Evolutionary conservation across 2,329 filamentous ascomycete species (phyloP), one percentile per base, ranked within the genome.

Genomic region (Hypoxylon sp.): DNA sequence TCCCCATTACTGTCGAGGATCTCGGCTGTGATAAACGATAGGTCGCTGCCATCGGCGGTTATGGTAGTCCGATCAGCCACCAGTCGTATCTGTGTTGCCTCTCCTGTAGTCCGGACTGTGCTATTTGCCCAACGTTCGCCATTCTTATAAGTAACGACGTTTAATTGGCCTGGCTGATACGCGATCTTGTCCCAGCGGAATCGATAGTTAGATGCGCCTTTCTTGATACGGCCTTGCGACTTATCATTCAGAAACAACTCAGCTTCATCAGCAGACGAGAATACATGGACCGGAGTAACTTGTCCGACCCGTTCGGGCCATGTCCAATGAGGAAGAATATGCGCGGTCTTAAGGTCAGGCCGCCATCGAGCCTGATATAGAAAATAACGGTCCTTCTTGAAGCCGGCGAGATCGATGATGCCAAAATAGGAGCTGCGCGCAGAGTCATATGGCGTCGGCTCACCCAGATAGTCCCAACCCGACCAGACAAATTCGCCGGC

Each of bases 351-450:
- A 1, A 48, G 59, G 14, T 84, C 81, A 0, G 85, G 78, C 2
- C 81, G 77, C 86, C 86, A 88, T 6, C 84, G 81, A 0, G 85
- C 75, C 70, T 87, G 86, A 65, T 88, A 88, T 3, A 87, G 71
- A 68, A 81, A 87, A 74, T 83, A 88, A 0, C 86, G 79, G 63
- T 88, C 85, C 74, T 88, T 88, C 60, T 79, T 80, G 75, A 88
- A 88, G 0, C 86, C 86, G 0, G 86, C 86, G 5, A 88, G 77
- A 60, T 88, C 86, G 30, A 88, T 80, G 63, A 88, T 86, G 9
- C 86, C 86, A 49, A 83, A 87, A 73, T 87, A 88, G 0, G 82
- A 84, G 72, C 82, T 85, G 13, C 84, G 82, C 2, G 83, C 77
- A 11, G 66, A 64, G 69, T 83, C 77, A 70, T 83, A 87, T 0